Percentiles rank a stretch among this genome's conserved stretches.
phyloP scores from a whole-genome alignment of 345 rosid genomes.

The Pistacia vera region DNA sequence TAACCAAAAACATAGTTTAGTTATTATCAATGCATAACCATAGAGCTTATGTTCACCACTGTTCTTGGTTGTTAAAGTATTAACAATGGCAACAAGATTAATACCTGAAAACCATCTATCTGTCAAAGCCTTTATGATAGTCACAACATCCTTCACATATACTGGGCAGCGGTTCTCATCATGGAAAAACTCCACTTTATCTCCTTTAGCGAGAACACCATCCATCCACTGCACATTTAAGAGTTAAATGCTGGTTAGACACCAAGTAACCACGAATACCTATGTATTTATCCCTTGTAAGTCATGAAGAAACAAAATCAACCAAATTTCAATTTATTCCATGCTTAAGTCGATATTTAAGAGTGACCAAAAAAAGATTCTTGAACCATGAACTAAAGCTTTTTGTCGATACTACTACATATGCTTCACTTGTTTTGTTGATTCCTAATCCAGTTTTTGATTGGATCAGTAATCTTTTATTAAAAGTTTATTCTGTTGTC shows the following conservation, averaged over 20 bases:
- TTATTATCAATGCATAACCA: background rate
- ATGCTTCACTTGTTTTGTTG: no score
- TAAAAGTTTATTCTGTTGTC: no score
- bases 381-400: no score
- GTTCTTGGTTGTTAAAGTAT: background rate
- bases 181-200: conserved; percentile 62
- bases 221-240: conserved; percentile 76
- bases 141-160: conserved; percentile 76
- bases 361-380: no score
- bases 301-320: background rate
- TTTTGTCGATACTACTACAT: no score
- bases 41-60: no score
- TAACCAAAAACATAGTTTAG: background rate
- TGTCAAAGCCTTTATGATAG: conserved; percentile 42
- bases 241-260: conserved; percentile 4
- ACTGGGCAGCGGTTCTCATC: conserved; percentile 95
- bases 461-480: no score
- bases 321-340: background rate
- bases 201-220: conserved; percentile 67
- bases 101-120: conserved; percentile 68
- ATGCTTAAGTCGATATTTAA: background rate
- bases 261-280: background rate
- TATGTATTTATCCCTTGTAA: background rate
- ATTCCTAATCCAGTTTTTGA: no score
- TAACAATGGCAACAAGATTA: background rate